Conservation (phyloP, 345 rosid species). For the Camelina neglecta region DNA sequence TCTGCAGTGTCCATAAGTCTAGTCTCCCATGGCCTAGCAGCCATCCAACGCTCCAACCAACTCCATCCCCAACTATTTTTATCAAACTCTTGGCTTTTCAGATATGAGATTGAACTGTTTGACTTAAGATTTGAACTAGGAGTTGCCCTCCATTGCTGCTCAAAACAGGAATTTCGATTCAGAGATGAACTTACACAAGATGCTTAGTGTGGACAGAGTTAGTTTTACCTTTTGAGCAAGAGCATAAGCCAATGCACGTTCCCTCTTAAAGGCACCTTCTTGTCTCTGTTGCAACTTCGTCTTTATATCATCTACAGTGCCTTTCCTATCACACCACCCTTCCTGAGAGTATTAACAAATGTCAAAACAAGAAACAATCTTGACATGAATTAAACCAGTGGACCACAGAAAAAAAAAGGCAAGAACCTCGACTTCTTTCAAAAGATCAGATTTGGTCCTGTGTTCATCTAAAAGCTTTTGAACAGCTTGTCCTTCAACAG, state of each 20-base stretch:
- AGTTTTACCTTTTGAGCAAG: constrained; percentile 77
- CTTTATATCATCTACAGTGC: constrained; percentile 81
- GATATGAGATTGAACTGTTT: constrained; percentile 44
- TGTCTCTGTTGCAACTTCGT: constrained; percentile 78
- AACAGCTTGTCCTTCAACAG: constrained; percentile 83
- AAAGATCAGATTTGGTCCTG: constrained; percentile 63
- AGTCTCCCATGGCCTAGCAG: constrained; percentile 95
- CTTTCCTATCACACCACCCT: constrained; percentile 96
- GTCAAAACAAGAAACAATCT: background rate
- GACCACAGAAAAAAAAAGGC: background rate
- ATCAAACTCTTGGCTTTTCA: constrained; percentile 68
- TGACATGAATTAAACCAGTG: background rate
- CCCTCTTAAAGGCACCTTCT: constrained; percentile 92
- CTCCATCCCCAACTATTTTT: constrained; percentile 93
- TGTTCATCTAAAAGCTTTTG: constrained; percentile 67
- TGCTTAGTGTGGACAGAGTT: background rate
- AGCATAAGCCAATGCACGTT: constrained; percentile 90
- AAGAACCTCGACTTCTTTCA: constrained; percentile 83
- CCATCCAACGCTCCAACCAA: constrained; percentile 99
- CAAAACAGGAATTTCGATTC: background rate
- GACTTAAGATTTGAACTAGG: constrained; percentile 46
- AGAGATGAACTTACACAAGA: background rate
- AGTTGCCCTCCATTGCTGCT: constrained; percentile 76
- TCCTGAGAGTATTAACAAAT: constrained; percentile 51
- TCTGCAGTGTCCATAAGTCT: constrained; percentile 67